Evolutionary conservation across 106 monocot genomes (phyloP).

Genomic region (Gastrodia elata): DNA sequence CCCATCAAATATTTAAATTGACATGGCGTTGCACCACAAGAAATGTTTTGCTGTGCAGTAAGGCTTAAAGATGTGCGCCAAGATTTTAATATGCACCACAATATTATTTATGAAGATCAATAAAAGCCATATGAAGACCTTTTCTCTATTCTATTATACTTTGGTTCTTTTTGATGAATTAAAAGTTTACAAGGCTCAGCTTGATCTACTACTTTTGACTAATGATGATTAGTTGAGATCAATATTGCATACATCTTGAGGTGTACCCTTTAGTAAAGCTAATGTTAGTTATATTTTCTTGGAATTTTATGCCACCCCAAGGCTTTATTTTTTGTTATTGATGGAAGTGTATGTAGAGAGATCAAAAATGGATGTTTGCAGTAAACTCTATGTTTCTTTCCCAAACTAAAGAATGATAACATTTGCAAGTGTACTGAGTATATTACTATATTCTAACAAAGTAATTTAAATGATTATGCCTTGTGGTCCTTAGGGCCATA

Average conservation of each 20-base stretch:
- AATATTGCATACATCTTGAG: not conserved
- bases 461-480: not conserved
- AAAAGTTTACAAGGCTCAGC: not conserved
- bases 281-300: not conserved
- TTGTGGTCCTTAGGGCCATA: not conserved
- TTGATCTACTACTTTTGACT: not conserved
- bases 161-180: not conserved
- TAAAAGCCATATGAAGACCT: not conserved
- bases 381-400: not conserved
- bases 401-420: not conserved
- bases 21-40: too few species aligned
- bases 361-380: not conserved
- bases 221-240: not conserved
- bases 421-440: not conserved
- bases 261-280: too few species aligned
- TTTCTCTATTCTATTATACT: not conserved
- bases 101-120: too few species aligned
- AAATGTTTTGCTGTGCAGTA: too few species aligned
- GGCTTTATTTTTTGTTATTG: not conserved
- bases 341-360: not conserved
- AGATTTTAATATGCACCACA: too few species aligned
- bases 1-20: too few species aligned
- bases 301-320: not conserved
- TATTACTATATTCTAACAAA: not conserved
- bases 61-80: too few species aligned